A percentile compares a stretch with the other conserved stretches of the same genome.
These are phyloP conservation scores for Psilocybe azurescens DNA, from an alignment of 768 basidiomycete genomes.

Conservation along the genomic window DNA sequence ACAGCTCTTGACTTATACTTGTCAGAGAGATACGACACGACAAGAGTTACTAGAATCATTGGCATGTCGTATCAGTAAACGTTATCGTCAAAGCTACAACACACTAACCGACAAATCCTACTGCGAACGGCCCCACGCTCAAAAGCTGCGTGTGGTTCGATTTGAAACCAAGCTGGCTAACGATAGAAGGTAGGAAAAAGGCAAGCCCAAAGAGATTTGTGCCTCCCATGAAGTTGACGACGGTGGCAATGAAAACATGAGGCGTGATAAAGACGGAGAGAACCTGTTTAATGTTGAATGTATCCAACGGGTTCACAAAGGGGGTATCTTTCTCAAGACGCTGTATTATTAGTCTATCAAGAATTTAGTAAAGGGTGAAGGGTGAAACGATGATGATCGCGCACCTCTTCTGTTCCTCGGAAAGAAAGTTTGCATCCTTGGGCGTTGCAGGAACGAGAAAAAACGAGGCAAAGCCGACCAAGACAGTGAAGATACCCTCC, in stretches of 20 bases:
- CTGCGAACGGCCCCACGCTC: constrained; percentile 44
- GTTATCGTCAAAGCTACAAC: neutral
- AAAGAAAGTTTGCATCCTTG: constrained; percentile 33
- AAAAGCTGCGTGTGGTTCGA: constrained; percentile 37
- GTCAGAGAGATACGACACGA: constrained; percentile 12
- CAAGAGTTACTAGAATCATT: constrained; percentile 1
- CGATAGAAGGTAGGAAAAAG: constrained; percentile 41
- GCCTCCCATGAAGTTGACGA: constrained; percentile 40
- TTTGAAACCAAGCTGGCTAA: constrained; percentile 40
- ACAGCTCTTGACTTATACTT: constrained; percentile 3
- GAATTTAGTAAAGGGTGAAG: neutral
- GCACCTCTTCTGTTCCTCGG: constrained; percentile 35
- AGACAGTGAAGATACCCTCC: constrained; percentile 42
- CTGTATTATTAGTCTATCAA: constrained; percentile 28
- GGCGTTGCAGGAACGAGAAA: constrained; percentile 42
- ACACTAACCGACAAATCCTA: constrained; percentile 35
- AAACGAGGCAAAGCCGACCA: constrained; percentile 50
- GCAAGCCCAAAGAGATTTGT: constrained; percentile 40
- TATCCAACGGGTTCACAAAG: constrained; percentile 29
- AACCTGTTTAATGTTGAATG: constrained; percentile 37
- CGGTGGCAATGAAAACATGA: constrained; percentile 38
- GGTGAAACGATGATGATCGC: neutral
- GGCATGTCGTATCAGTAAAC: neutral
- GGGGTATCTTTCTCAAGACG: constrained; percentile 40
- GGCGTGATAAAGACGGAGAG: constrained; percentile 33